phyloP scores from a whole-genome alignment of 768 basidiomycete species.

The Lyophyllum decastes region DNA sequence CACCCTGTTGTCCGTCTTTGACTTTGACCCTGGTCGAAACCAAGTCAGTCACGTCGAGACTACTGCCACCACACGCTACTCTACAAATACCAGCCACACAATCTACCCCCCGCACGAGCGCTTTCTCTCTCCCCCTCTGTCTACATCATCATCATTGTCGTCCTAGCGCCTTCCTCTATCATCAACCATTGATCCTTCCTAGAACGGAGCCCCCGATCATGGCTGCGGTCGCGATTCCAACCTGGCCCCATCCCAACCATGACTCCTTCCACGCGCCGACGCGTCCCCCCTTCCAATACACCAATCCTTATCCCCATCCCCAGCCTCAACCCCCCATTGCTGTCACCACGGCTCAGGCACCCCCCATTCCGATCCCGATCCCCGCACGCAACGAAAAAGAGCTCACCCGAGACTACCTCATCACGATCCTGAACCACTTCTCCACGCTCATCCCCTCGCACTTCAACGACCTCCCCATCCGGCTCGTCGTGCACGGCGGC shows the following conservation, averaged over 20 bases:
- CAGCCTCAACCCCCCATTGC: not conserved
- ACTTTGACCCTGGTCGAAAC: not conserved
- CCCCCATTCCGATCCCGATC: slow-evolving; percentile 7
- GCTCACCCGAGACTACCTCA: slow-evolving; percentile 43
- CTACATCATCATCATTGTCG: not conserved
- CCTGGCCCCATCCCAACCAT: not conserved
- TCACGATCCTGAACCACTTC: slow-evolving; percentile 48
- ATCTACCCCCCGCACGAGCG: not conserved
- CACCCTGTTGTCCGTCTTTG: not conserved
- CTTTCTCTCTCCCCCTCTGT: not conserved
- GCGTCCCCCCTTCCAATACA: slow-evolving; percentile 3
- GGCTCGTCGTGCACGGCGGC: slow-evolving; percentile 71
- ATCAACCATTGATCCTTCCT: not conserved
- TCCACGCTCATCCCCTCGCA: slow-evolving; percentile 44
- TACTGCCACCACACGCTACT: not conserved
- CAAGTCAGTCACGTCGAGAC: not conserved
- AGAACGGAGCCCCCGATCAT: not conserved
- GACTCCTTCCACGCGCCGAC: not conserved
- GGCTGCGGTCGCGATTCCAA: not conserved
- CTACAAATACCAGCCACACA: not conserved
- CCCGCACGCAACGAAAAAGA: slow-evolving; percentile 39
- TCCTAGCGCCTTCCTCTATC: not conserved
- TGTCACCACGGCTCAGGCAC: no score
- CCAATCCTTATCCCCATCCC: slow-evolving; percentile 1
- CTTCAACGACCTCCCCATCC: slow-evolving; percentile 51